Base-by-base conservation (phyloP, 352 stramenopile species). In the Phytophthora cactorum region DNA sequence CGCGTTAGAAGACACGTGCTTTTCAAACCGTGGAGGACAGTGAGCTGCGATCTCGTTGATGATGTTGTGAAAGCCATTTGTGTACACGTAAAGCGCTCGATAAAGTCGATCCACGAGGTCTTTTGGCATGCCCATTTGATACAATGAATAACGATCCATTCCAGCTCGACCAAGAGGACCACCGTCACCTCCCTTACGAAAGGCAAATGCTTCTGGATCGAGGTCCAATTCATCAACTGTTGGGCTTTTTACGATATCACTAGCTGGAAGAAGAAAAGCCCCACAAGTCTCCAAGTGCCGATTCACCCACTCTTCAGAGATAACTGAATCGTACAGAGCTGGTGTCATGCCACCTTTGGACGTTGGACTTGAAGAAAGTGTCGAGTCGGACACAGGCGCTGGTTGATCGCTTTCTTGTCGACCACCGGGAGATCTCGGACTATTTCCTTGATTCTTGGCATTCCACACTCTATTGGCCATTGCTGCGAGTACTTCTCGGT, bases 281-380 rank as follows among this genome's bases (percentile, higher is more conserved):
- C 79, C 73, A 4, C 71, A 80, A 0, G 73, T 82, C 54, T 89
- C 81, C n/a, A 93, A 38, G 28, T 93, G 85, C 1, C 89, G 47
- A 55, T 95, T 93, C 8, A 95, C 84, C 87, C 85, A 92, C 57
- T 92, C 84, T 44, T 95, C 87, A 8, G 86, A 82, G 17, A 92
- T 78, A 14, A 92, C 72, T 0, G 84, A 92, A 36, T 92, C 84
- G 31, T 89, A 66, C 3, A 90, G 70, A 5, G 75, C 70, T 8
- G 78, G n/a, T 46, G 63, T 56, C 32, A 82, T 72, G 5, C 54
- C 64, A 34, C n/a, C 56, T 28, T 74, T 83, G 36, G 51, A 31
- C 46, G 4, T 70, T n/a, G 60, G 57, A 52, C 57, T 78, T 3
- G 47, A 59, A 12, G 31, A 46, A 31, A n/a, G 44, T 7, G 28